A percentile compares a stretch with the other conserved stretches of the same genome.
phyloP scores from a whole-genome alignment of 768 basidiomycete genomes.

The Mycena alexandri region DNA sequence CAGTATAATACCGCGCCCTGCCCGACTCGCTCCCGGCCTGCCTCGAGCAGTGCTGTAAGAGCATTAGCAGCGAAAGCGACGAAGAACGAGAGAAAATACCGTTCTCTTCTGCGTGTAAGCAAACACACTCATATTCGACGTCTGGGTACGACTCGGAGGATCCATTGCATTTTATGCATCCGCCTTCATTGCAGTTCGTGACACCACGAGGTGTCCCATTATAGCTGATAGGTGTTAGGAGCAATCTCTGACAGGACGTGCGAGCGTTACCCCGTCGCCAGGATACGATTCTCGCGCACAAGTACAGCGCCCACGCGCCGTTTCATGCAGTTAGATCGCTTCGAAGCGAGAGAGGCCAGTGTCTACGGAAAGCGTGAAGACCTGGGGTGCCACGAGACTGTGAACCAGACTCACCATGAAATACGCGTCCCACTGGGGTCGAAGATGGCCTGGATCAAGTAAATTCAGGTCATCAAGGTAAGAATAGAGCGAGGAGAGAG shows the following conservation, averaged over 20 bases:
- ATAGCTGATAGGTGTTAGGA: constrained; percentile 66
- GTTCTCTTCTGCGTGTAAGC: constrained; percentile 98
- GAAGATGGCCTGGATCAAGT: constrained; percentile 76
- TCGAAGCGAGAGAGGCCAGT: constrained; percentile 89
- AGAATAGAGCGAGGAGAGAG: constrained; percentile 63
- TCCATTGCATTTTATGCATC: constrained; percentile 85
- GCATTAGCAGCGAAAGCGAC: background rate
- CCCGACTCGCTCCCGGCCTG: constrained; percentile 91
- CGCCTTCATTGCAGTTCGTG: constrained; percentile 91
- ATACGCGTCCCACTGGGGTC: constrained; percentile 96
- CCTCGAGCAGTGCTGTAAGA: constrained; percentile 77
- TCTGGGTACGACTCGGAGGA: constrained; percentile 52
- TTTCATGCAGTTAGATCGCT: constrained; percentile 97
- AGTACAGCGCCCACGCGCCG: constrained; percentile 94
- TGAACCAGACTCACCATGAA: constrained; percentile 80
- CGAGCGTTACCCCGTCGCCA: constrained; percentile 76
- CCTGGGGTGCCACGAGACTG: constrained; percentile 4
- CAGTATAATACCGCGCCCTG: constrained; percentile 91
- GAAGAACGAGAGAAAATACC: constrained; percentile 44
- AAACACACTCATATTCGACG: constrained; percentile 83
- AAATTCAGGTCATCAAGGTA: constrained; percentile 81
- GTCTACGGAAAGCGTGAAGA: constrained; percentile 61
- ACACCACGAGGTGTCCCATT: constrained; percentile 96
- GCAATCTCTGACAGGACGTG: constrained; percentile 12
- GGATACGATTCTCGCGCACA: constrained; percentile 84